Base-by-base conservation (phyloP, 495 filamentous ascomycete genomes). In the Lophiotrema nucula region DNA sequence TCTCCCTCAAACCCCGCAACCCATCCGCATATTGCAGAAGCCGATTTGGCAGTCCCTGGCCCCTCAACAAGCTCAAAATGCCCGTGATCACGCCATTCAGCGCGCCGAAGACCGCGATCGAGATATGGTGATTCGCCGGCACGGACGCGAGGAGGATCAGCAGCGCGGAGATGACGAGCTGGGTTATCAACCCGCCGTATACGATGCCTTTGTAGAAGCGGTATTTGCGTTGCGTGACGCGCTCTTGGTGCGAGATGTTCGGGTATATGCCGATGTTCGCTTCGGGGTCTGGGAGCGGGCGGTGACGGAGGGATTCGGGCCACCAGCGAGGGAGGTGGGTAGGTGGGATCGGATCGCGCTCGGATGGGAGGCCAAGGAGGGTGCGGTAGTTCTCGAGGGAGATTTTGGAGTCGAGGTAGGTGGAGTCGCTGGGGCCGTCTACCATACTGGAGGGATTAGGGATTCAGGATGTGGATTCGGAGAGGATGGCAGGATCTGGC, bases 311-410 rank as follows among this genome's bases (percentile, higher is more conserved):
- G 31, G 22, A 21, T 3, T 27, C 6, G 19, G 53, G 47, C 53
- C 47, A 58, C 53, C 53, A 64, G 47, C 53, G 47, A 4, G 60
- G 47, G 37, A 48, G 53, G 13, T 13, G 53, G 37, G 39, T 47
- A n/a, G 47, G 28, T 16, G 60, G 53, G 28, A 45, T 1, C 4
- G 47, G 54, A 16, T 15, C 13, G 19, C 47, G 53, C 5, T 47
- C 39, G 21, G 22, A 16, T 23, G 60, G 60, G 22, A 64, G 60
- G 23, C 60, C 53, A 19, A 64, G 54, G 25, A 64, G 54, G 13
- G 54, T 64, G 21, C 60, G 60, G 60, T 47, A 64, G 47, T 53
- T 52, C 6, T 58, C 53, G 41, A 64, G 60, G 6, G 60, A 45
- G 2, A 64, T 57, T n/a, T 24, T 38, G 25, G 47, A 51, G 48